These are phyloP conservation scores for Geoglossum glabrum DNA, from an alignment of 495 filamentous ascomycete genomes.

Conservation along the genomic window DNA sequence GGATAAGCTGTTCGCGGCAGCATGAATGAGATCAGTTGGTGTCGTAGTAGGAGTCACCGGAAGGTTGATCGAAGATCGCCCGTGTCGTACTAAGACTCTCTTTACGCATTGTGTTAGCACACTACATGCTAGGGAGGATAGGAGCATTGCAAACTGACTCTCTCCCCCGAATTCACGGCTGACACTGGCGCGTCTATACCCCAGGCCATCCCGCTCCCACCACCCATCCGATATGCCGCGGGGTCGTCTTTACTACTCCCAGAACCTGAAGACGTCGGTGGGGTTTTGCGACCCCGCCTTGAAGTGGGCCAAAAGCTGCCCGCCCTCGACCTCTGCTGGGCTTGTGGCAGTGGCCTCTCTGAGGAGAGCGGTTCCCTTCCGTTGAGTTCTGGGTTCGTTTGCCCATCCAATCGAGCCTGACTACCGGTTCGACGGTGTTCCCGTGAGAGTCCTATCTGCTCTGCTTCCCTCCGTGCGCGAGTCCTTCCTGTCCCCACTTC, in stretches of 20 bases:
- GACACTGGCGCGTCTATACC: constrained; percentile 62
- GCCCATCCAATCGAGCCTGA: background rate
- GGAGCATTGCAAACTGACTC: constrained; percentile 26
- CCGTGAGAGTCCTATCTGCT: background rate
- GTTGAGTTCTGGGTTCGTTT: background rate
- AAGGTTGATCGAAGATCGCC: constrained; percentile 37
- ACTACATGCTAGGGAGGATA: constrained; percentile 2
- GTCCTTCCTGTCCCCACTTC: background rate
- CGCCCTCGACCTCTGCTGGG: background rate
- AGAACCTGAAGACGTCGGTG: background rate
- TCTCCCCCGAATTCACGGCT: constrained; percentile 64
- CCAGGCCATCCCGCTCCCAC: constrained; percentile 28
- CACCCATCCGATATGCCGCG: constrained; percentile 1
- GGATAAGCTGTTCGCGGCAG: constrained; percentile 32
- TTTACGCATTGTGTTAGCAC: constrained; percentile 9
- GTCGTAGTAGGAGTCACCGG: constrained; percentile 55
- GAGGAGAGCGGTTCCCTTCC: background rate
- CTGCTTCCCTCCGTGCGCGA: background rate
- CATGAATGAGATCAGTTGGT: constrained; percentile 44
- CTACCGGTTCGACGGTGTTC: background rate
- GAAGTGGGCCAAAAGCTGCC: background rate
- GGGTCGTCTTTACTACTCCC: background rate
- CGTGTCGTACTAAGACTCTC: constrained; percentile 47
- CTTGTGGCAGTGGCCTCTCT: background rate
- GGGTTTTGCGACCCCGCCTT: background rate